Base-by-base conservation (phyloP, 2,329 filamentous ascomycete species). In the Chaetomiaceae sp. region DNA sequence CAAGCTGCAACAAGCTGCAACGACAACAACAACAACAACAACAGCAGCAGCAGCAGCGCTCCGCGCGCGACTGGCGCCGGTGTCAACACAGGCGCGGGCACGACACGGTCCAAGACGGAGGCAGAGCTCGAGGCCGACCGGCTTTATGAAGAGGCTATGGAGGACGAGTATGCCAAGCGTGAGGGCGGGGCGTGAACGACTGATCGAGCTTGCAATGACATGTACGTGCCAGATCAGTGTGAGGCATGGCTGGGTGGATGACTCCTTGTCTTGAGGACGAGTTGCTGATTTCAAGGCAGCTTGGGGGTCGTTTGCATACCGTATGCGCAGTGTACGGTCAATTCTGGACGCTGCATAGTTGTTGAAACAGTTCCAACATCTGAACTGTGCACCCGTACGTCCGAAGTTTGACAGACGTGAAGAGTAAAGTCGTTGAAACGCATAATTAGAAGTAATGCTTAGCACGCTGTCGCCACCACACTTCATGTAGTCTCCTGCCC, bases 111-210 rank as follows among this genome's bases (percentile, higher is more conserved):
- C 32, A 75, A 75, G 66, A 75, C 72, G 1, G 68, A 70, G 38
- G 70, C 63, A 3, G 72, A 76, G 60, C 51, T 67, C 47, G 71
- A 74, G 53, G 74, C 74, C 1, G 74, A 77, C 52, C 59, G 67
- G 19, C 46, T 67, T 33, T 77, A 77, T 42, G 72, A 76, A 49
- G 73, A 76, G 60, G 60, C 64, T 4, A 76, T 77, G 58, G 74
- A 77, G 64, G 74, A 77, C 35, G 73, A 76, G 60, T 77, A 76
- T 51, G 74, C 73, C 36, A 77, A 75, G 66, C 61, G 73, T 30
- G 74, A 76, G 42, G 74, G 74, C 6, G 74, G 74, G 22, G 66
- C 71, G 14, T 76, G 41, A 50, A n/a, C 20, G 37, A 17, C 8
- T 17, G 24, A 27, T 27, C 14, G 6, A 4, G 8, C n/a, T n/a